Evolutionary conservation across 768 basidiomycete species (phyloP), one percentile per base, ranked within the genome.

Genomic region (Punctularia strigosozonata): DNA sequence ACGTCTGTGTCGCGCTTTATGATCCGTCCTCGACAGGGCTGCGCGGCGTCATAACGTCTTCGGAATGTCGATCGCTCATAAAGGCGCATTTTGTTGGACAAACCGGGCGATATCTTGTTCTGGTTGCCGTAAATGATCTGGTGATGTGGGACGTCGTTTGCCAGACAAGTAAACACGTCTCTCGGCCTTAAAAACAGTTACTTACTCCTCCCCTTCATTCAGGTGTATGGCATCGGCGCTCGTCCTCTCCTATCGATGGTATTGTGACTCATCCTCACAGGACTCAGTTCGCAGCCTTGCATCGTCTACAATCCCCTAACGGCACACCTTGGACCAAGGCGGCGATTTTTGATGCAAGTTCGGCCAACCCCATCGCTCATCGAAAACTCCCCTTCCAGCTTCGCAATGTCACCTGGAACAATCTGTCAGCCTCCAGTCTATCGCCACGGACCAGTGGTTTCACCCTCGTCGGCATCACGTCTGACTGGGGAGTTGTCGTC

Each of bases 141-240:
- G 62, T 73, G 31, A 53, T 87, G 34, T 89, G 87, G 86, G 81
- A 90, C 56, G 56, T 89, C 22, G 52, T 87, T 33, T 52, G 62
- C 24, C 72, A 69, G 41, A 64, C 63, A 46, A 73, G 88, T 85
- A 52, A 43, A 74, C 36, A 17, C n/a, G 22, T 26, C 25, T 36
- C 25, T 31, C 22, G 7, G 6, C 8, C 18, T 33, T 14, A 6
- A 35, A 45, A n/a, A 26, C 21, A 23, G 20, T 6, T 39, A 38
- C 40, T 33, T 13, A 36, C 31, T 41, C 30, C 35, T 37, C 31
- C 26, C 33, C n/a, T 41, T 39, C n/a, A 26, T 32, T 15, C 50
- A 86, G 84, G 80, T 36, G 62, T 55, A 33, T 87, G 81, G 82
- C 68, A 69, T 41, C 58, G 65, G 42, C 62, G 53, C 36, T 59